These are phyloP conservation scores for Xanthoconium stramineum DNA, from an alignment of 768 basidiomycete species.

Conservation along the genomic window DNA sequence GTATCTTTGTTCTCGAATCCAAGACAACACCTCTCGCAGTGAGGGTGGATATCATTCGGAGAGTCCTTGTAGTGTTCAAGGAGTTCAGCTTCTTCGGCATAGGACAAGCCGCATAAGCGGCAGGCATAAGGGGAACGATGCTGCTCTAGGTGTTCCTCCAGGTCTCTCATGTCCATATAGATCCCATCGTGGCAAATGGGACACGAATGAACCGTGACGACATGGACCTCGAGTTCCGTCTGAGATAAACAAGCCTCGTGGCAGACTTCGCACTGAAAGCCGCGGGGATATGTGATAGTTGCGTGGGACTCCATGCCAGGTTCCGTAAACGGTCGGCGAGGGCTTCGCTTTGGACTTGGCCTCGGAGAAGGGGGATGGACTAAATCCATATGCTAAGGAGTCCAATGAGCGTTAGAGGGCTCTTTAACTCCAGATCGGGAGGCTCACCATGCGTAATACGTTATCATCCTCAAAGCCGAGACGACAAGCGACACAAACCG, in stretches of 20 bases:
- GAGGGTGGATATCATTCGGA: slow-evolving; percentile 33
- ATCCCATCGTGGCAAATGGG: slow-evolving; percentile 32
- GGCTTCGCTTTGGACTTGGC: slow-evolving; percentile 8
- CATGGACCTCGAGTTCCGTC: slow-evolving; percentile 28
- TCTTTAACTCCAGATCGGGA: slow-evolving; percentile 1
- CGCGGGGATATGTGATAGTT: not conserved
- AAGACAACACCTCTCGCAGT: slow-evolving; percentile 30
- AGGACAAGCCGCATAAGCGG: slow-evolving; percentile 21
- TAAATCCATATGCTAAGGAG: slow-evolving; percentile 17
- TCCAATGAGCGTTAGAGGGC: slow-evolving; percentile 9
- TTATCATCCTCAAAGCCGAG: slow-evolving; percentile 36
- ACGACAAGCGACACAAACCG: slow-evolving; percentile 33
- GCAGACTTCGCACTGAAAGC: slow-evolving; percentile 24
- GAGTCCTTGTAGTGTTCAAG: slow-evolving; percentile 40
- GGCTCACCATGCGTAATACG: slow-evolving; percentile 29
- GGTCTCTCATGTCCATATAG: slow-evolving; percentile 20
- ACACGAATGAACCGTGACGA: slow-evolving; percentile 31
- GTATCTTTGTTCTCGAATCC: slow-evolving; percentile 34
- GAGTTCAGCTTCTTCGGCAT: slow-evolving; percentile 34
- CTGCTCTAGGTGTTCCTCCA: slow-evolving; percentile 31
- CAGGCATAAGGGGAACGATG: slow-evolving; percentile 29
- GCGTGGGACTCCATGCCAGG: slow-evolving; percentile 2
- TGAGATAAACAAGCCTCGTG: slow-evolving; percentile 21
- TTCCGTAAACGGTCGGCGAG: slow-evolving; percentile 11
- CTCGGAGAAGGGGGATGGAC: slow-evolving; percentile 15